Evolutionary conservation across 176 grass and related monocot genomes (phyloP).

Genomic region (Oryza australiensis): DNA sequence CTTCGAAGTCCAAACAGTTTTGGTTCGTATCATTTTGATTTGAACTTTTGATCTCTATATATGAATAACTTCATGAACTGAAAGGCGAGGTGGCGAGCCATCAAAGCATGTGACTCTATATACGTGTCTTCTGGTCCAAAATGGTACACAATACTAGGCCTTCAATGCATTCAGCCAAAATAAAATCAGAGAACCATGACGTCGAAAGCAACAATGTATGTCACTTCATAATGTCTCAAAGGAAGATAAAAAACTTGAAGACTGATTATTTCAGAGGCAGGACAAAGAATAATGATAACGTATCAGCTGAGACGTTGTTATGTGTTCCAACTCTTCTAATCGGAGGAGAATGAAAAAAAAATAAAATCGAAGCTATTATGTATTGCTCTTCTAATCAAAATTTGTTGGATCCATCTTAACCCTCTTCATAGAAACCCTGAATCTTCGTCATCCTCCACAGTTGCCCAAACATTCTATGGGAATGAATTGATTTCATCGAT

Average conservation of each 20-base stretch:
- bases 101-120: not conserved
- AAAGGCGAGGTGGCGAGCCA: not conserved
- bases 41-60: not conserved
- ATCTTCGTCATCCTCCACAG: too few species aligned
- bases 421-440: too few species aligned
- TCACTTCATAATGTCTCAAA: too few species aligned
- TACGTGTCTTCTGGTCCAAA: not conserved
- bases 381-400: too few species aligned
- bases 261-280: not conserved
- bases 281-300: not conserved
- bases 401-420: too few species aligned
- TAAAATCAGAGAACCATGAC: not conserved
- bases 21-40: not conserved
- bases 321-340: constrained; percentile 13
- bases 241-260: not conserved
- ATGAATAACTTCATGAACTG: not conserved
- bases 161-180: not conserved
- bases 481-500: too few species aligned
- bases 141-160: not conserved
- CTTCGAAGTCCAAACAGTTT: not conserved
- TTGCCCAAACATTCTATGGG: too few species aligned
- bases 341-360: too few species aligned
- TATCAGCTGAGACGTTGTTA: not conserved
- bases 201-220: not conserved
- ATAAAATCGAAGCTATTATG: too few species aligned